Base-by-base conservation (phyloP, 108 stramenopile species). In the Fistulifera solaris region DNA sequence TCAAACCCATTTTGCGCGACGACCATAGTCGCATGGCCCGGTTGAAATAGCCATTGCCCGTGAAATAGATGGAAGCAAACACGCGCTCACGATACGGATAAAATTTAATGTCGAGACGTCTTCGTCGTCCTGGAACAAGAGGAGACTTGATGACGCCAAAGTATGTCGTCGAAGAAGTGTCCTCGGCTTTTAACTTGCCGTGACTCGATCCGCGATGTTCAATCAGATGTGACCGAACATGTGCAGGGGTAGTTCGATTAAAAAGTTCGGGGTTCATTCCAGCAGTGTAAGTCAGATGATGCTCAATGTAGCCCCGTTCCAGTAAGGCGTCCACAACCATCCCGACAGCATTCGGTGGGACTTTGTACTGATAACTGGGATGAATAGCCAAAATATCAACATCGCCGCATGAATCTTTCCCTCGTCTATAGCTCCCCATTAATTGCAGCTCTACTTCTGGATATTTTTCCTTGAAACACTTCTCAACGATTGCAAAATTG, bases 21-120 rank as follows among this genome's bases (percentile, higher is more conserved):
- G 79, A 64, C 64, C 66, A 80, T 12, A 80, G 52, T 1, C 79
- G 44, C 68, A 80, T 80, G n/a, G 65, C 58, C 40, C 80, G 40
- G 40, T 81, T 81, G 70, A 81, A 77, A 23, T 49, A 72, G 1
- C 76, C 76, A 61, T 68, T 69, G 19, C 80, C 80, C 16, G 80
- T 81, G 47, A 81, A 81, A 49, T 81, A 77, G 2, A 81, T 49
- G 11, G 58, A 48, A 0, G 75, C 80, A 65, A 75, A 81, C 16
- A 61, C 66, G 46, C 66, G 56, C 50, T 81, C 72, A 1, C 73
- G 50, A 44, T 70, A 68, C 1, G 71, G 73, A 62, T 72, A 72
- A 46, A 75, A 63, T 41, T 81, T 77, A 50, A 77, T 75, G 54
- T 81, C 80, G 15, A 81, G 52, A 40, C 80, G 50, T 22, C 80